Evolutionary conservation across 495 filamentous ascomycete genomes (phyloP).

Genomic region (Xylaria castorea): DNA sequence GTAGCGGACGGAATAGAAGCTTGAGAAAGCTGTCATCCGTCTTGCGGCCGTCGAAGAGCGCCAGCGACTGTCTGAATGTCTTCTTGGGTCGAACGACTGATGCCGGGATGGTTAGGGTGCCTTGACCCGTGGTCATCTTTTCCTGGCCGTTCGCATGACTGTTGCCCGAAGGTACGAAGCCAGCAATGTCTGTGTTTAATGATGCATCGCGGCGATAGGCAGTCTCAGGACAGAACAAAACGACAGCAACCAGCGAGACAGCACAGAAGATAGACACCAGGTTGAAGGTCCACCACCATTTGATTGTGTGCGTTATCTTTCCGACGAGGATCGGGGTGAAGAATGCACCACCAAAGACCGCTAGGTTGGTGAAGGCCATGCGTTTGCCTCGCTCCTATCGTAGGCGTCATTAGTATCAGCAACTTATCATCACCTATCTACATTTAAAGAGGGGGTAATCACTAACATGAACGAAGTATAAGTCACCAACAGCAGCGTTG

Average conservation of each 20-base stretch:
- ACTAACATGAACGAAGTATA: constrained; percentile 79
- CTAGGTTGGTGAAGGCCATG: constrained; percentile 89
- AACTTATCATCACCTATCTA: background rate
- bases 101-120: background rate
- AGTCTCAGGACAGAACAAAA: constrained; percentile 87
- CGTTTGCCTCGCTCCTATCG: constrained; percentile 77
- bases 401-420: constrained; percentile 27
- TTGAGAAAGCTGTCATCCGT: constrained; percentile 68
- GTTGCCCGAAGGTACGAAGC: constrained; percentile 13
- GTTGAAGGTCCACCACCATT: constrained; percentile 83
- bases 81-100: constrained; percentile 35
- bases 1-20: constrained; percentile 66
- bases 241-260: constrained; percentile 65
- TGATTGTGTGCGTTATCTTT: constrained; percentile 76
- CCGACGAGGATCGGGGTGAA: constrained; percentile 89
- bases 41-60: constrained; percentile 82
- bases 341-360: constrained; percentile 90
- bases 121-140: constrained; percentile 26
- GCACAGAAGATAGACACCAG: constrained; percentile 75
- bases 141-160: constrained; percentile 33
- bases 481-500: constrained; percentile 77
- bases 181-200: constrained; percentile 67
- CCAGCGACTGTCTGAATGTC: constrained; percentile 62
- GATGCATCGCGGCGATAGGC: constrained; percentile 70
- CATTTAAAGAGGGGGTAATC: background rate